phyloP scores from a whole-genome alignment of 2,329 filamentous ascomycete species.

The Ceratocystis huliohia region DNA sequence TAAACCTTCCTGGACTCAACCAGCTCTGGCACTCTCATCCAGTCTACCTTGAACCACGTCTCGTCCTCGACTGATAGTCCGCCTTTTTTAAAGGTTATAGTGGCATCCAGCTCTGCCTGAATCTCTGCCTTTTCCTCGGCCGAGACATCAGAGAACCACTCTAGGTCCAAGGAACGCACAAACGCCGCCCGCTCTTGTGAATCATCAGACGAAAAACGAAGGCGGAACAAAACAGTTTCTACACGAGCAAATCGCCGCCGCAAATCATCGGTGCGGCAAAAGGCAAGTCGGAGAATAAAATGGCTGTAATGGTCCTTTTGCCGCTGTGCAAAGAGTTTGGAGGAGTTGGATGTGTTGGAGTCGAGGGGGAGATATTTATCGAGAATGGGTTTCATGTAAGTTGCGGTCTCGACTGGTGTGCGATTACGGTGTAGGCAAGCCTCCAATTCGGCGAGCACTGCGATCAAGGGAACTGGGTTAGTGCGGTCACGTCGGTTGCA shows the following conservation, averaged over 20 bases:
- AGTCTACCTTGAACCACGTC: conserved; percentile 91
- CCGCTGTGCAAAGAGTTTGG: conserved; percentile 55
- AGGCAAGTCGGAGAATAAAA: conserved; percentile 89
- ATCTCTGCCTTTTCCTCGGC: conserved; percentile 64
- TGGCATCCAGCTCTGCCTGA: conserved; percentile 41
- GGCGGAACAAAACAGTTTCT: conserved; percentile 77
- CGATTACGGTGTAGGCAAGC: conserved; percentile 92
- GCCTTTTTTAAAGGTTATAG: conserved; percentile 31
- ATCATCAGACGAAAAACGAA: conserved; percentile 70
- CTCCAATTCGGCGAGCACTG: conserved; percentile 79
- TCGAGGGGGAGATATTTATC: conserved; percentile 76
- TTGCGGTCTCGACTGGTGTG: conserved; percentile 63
- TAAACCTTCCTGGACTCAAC: conserved; percentile 70
- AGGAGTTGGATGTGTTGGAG: conserved; percentile 53
- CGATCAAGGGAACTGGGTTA: no score
- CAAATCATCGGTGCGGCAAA: conserved; percentile 81
- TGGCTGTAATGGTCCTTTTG: conserved; percentile 97
- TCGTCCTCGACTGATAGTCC: conserved; percentile 53
- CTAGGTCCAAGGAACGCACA: conserved; percentile 60
- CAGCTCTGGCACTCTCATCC: conserved; percentile 82
- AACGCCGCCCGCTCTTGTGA: conserved; percentile 60
- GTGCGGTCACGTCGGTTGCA: not conserved
- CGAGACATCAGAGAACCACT: conserved; percentile 79
- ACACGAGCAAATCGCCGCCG: conserved; percentile 73
- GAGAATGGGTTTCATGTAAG: conserved; percentile 74